A percentile compares a stretch with the other conserved stretches of the same genome.
phyloP scores from a whole-genome alignment of 352 stramenopile genomes.

The Elongisporangium senticosum region DNA sequence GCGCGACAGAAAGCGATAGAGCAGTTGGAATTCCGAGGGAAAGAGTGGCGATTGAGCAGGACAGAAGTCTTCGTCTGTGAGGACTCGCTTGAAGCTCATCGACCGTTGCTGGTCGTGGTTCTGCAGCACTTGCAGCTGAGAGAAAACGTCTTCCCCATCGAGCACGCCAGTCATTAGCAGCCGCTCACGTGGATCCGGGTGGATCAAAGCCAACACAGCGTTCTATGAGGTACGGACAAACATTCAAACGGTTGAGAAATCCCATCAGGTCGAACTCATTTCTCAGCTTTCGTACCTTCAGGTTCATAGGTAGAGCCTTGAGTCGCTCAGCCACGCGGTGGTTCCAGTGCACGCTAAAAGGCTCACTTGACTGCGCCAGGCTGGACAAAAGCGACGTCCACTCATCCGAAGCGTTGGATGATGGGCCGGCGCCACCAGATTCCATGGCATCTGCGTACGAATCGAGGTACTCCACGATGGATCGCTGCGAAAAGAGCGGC shows the following conservation, averaged over 20 bases:
- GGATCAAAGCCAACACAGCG: slow-evolving; percentile 34
- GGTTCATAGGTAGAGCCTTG: slow-evolving; percentile 25
- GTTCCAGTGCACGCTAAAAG: slow-evolving; percentile 15
- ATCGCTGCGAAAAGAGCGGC: slow-evolving; percentile 55
- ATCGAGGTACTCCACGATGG: slow-evolving; percentile 32
- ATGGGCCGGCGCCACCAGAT: background rate
- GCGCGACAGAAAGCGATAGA: slow-evolving; percentile 48
- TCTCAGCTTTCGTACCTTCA: slow-evolving; percentile 30
- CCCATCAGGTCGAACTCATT: background rate
- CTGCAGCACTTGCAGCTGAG: slow-evolving; percentile 3
- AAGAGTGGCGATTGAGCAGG: slow-evolving; percentile 33
- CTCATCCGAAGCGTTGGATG: slow-evolving; percentile 4
- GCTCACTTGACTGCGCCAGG: background rate
- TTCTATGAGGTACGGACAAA: slow-evolving; percentile 13
- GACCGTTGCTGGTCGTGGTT: slow-evolving; percentile 6
- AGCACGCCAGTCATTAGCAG: slow-evolving; percentile 21
- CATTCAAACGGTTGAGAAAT: background rate
- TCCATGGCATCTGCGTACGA: slow-evolving; percentile 4
- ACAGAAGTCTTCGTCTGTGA: slow-evolving; percentile 9
- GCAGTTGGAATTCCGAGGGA: slow-evolving; percentile 27
- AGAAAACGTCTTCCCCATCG: slow-evolving; percentile 26
- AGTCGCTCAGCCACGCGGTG: slow-evolving; percentile 19
- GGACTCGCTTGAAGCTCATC: slow-evolving; percentile 12
- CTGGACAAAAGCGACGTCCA: background rate
- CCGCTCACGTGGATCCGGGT: slow-evolving; percentile 37